Evolutionary conservation across 2,329 filamentous ascomycete genomes (phyloP).

Genomic region (Clarireedia homoeocarpa): DNA sequence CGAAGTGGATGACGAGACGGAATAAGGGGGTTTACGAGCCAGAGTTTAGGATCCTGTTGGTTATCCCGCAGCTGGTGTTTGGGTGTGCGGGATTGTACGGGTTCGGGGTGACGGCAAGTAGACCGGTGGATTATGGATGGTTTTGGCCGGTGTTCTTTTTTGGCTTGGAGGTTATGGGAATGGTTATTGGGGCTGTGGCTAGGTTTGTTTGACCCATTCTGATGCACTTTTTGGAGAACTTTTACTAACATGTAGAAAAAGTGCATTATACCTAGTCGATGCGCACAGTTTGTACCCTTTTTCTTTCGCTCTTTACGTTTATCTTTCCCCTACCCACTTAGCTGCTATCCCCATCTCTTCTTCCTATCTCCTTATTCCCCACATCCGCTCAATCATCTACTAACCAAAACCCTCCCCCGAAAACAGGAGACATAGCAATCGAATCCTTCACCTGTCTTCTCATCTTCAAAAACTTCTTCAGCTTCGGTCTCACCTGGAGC

Average conservation of each 20-base stretch:
- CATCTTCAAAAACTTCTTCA: constrained; percentile 93
- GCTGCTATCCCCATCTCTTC: neutral
- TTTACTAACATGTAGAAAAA: neutral
- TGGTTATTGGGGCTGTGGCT: constrained; percentile 86
- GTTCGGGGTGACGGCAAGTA: constrained; percentile 65
- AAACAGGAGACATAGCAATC: constrained; percentile 66
- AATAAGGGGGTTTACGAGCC: constrained; percentile 86
- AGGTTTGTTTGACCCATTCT: constrained; percentile 36
- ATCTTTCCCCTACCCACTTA: too few species aligned
- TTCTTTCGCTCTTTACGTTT: neutral
- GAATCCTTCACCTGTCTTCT: constrained; percentile 86
- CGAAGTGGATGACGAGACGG: constrained; percentile 58
- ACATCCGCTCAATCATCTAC: neutral
- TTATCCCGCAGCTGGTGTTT: constrained; percentile 73
- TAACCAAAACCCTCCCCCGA: neutral
- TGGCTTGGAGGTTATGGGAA: constrained; percentile 75
- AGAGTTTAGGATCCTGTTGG: constrained; percentile 78
- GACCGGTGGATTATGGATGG: constrained; percentile 60
- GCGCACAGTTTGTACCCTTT: constrained; percentile 62
- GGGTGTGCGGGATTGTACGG: constrained; percentile 75
- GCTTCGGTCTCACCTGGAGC: constrained; percentile 74
- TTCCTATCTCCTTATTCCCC: constrained; percentile 7
- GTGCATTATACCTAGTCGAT: constrained; percentile 74
- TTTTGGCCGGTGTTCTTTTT: constrained; percentile 70
- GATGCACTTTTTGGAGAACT: too few species aligned